Conservation (phyloP, 2,329 filamentous ascomycete genomes). For the Colletotrichum simmondsii region DNA sequence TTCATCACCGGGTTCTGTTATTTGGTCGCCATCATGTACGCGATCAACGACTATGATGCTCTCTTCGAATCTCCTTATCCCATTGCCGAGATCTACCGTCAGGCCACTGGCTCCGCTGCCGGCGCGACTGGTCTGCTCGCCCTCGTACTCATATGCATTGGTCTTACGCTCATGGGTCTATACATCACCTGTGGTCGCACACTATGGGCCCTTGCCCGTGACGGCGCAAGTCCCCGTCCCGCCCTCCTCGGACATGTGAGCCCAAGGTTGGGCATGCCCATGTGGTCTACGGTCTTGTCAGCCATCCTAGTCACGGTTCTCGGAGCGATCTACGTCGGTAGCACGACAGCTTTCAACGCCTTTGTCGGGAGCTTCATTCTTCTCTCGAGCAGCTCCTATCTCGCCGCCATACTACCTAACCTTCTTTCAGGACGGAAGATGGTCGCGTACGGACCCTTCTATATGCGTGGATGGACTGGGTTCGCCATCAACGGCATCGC, state of each 20-base stretch:
- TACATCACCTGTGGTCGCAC: slow-evolving; percentile 52
- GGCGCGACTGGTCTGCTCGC: slow-evolving; percentile 62
- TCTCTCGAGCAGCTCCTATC: slow-evolving; percentile 62
- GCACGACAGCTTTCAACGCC: slow-evolving; percentile 73
- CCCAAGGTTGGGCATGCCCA: slow-evolving; percentile 45
- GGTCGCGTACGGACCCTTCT: slow-evolving; percentile 65
- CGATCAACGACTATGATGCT: slow-evolving; percentile 66
- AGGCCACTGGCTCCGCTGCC: slow-evolving; percentile 62
- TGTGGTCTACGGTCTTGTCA: slow-evolving; percentile 61
- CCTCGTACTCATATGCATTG: slow-evolving; percentile 52
- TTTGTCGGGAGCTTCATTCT: slow-evolving; percentile 65
- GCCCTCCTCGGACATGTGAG: slow-evolving; percentile 43
- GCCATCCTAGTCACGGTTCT: slow-evolving; percentile 60
- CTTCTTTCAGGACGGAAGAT: slow-evolving; percentile 54
- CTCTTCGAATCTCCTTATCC: slow-evolving; percentile 65
- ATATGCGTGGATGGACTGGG: slow-evolving; percentile 58
- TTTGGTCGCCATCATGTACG: slow-evolving; percentile 66
- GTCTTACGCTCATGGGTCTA: slow-evolving; percentile 46
- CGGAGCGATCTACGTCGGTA: slow-evolving; percentile 74
- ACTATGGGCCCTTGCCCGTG: slow-evolving; percentile 53
- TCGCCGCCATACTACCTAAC: slow-evolving; percentile 71
- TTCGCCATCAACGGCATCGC: slow-evolving; percentile 63
- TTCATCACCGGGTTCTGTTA: slow-evolving; percentile 65
- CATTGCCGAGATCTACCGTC: slow-evolving; percentile 73
- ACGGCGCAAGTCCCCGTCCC: slow-evolving; percentile 49